Conservation (phyloP, 2,329 filamentous ascomycete genomes). For the Sporothrix brunneoviolacea region DNA sequence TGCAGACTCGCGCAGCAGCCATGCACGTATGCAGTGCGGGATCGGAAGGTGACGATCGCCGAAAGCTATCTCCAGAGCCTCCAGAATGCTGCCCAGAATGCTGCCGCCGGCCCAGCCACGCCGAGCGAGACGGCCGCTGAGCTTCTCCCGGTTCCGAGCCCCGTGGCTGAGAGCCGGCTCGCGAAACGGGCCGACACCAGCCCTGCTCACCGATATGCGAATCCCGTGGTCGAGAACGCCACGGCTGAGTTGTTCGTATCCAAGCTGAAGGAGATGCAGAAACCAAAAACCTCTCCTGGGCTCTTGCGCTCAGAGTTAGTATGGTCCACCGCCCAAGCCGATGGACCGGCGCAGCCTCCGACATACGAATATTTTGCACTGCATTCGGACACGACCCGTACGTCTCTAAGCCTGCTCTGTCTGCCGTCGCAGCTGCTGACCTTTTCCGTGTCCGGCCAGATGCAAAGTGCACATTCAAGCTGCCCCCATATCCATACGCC, state of each 20-base stretch:
- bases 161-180: no score
- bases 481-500: slow-evolving; percentile 6
- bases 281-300: neutral
- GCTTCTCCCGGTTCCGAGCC: no score
- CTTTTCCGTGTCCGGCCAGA: no score
- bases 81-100: neutral
- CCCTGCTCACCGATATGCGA: neutral
- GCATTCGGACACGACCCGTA: slow-evolving; percentile 9
- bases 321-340: neutral
- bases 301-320: neutral
- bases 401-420: neutral
- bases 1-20: slow-evolving; percentile 1
- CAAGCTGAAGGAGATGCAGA: slow-evolving; percentile 8
- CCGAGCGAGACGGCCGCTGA: neutral
- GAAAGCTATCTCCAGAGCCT: slow-evolving; percentile 5
- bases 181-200: neutral
- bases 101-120: neutral
- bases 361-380: slow-evolving; percentile 12
- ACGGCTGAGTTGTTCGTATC: slow-evolving; percentile 6
- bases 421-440: neutral
- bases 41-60: neutral
- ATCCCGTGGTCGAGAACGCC: neutral
- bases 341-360: neutral
- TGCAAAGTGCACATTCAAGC: slow-evolving; percentile 12
- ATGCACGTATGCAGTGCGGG: slow-evolving; percentile 4